A percentile compares a stretch with the other conserved stretches of the same genome.
phyloP scores from a whole-genome alignment of 129 eudicot genomes.

The Pittosporum tobira region DNA sequence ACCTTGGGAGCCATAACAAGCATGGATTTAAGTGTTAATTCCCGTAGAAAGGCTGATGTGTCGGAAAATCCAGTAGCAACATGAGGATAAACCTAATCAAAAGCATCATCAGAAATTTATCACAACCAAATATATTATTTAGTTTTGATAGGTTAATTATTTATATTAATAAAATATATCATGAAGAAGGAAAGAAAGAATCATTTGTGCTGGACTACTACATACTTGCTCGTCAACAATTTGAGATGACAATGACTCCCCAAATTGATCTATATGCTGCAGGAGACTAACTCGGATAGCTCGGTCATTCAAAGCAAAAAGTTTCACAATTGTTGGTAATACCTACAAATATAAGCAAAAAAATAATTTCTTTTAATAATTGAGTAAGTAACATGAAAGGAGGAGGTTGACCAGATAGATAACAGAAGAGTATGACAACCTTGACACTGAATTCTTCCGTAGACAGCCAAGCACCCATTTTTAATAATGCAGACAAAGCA shows the following conservation, averaged over 20 bases:
- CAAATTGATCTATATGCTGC: slow-evolving; percentile 92
- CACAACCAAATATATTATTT: background rate
- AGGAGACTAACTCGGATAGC: slow-evolving; percentile 86
- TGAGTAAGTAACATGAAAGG: background rate
- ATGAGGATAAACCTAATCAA: slow-evolving; percentile 75
- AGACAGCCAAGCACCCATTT: slow-evolving; percentile 94
- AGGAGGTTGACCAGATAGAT: background rate
- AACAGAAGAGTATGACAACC: slow-evolving; percentile 35
- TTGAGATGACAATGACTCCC: slow-evolving; percentile 84
- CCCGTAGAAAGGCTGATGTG: slow-evolving; percentile 92
- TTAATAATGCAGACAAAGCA: slow-evolving; percentile 85
- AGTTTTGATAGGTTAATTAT: too few species aligned
- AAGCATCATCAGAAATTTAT: slow-evolving; percentile 9
- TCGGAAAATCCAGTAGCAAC: slow-evolving; percentile 92
- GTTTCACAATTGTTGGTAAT: slow-evolving; percentile 82
- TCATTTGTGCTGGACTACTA: background rate
- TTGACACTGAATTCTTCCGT: slow-evolving; percentile 62
- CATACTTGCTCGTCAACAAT: slow-evolving; percentile 91
- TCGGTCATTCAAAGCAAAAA: slow-evolving; percentile 87
- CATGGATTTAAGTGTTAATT: slow-evolving; percentile 93
- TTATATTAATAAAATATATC: slow-evolving; percentile 2
- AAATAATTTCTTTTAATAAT: background rate
- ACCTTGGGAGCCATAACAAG: slow-evolving; percentile 98
- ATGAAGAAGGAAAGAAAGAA: background rate
- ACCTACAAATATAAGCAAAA: slow-evolving; percentile 40